Base-by-base conservation (phyloP, 495 filamentous ascomycete species). In the Podospora bellae-mahoneyi region DNA sequence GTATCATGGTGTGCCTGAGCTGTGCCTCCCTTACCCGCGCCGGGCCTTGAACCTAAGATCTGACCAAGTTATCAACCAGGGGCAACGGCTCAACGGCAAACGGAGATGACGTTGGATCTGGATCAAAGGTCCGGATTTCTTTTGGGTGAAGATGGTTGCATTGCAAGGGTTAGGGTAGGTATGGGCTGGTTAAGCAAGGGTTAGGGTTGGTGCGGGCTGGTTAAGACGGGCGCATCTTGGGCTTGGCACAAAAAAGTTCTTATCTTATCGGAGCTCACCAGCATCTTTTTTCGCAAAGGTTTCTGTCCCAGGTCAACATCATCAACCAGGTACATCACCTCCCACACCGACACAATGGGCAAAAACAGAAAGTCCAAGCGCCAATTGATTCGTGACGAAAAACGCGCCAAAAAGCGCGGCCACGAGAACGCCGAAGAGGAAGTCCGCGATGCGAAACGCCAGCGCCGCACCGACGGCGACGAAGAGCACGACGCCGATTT, bases 351-450 rank as follows among this genome's bases (percentile, higher is more conserved):
- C 39, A 64, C 56, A 28, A 78, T 79, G 77, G 77, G 73, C 26
- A 79, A 79, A 59, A 69, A 68, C 62, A 74, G 76, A 62, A 79
- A 78, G 67, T 79, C 80, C 6, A 83, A 82, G 66, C 71, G 81
- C 60, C 81, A 83, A 71, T 77, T 82, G 23, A 70, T 82, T 18
- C 80, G 81, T 62, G 80, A 83, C 62, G 81, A 81, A 74, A 79
- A 79, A 69, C 77, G 79, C 64, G 78, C 79, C 60, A 83, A 80
- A 68, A 78, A 77, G 67, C 73, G 76, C 64, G 71, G n/a, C 56
- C 72, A 74, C 32, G 76, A 76, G 7, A 60, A 72, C 53, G 75
- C 64, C 57, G 75, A 74, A 1, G 69, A 78, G 27, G 74, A 79
- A 66, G 70, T 68, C 28, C 73, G 60, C 44, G 68, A 74, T 9